Evolutionary conservation across 208 protist genomes (phyloP).

Genomic region (Tetramitus jugosus): DNA sequence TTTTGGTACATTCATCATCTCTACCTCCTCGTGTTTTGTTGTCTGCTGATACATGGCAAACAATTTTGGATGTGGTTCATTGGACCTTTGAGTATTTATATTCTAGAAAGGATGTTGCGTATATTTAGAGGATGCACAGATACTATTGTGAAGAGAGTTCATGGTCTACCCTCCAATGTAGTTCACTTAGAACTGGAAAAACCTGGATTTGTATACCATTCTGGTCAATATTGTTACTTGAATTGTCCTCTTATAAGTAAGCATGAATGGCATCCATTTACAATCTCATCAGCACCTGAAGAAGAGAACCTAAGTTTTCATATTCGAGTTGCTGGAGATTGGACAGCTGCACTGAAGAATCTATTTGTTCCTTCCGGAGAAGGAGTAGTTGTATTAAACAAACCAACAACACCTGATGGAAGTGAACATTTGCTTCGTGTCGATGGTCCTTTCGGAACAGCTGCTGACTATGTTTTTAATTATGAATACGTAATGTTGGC

Average conservation of each 20-base stretch:
- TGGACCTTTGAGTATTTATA: conserved; percentile 41
- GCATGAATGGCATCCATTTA: conserved; percentile 73
- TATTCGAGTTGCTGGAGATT: conserved; percentile 33
- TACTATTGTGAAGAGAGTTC: conserved; percentile 37
- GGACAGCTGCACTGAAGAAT: conserved; percentile 15
- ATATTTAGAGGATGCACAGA: conserved; percentile 38
- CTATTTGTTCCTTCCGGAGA: background rate
- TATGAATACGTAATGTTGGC: conserved; percentile 46
- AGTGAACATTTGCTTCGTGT: conserved; percentile 39
- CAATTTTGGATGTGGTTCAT: conserved; percentile 43
- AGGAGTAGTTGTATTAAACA: conserved; percentile 3
- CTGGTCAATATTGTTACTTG: conserved; percentile 67
- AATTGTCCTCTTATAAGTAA: conserved; percentile 57
- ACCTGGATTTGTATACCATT: conserved; percentile 33
- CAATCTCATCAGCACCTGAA: conserved; percentile 58
- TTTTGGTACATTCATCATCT: conserved; percentile 72
- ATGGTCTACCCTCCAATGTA: conserved; percentile 7
- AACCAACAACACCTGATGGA: conserved; percentile 15
- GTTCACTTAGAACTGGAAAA: conserved; percentile 25
- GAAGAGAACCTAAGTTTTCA: conserved; percentile 41
- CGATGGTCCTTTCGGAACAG: conserved; percentile 59
- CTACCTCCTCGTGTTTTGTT: conserved; percentile 55
- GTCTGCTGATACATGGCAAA: conserved; percentile 48
- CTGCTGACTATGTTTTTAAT: conserved; percentile 55
- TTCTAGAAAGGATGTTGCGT: conserved; percentile 50